Evolutionary conservation across 2,329 filamentous ascomycete species (phyloP).

Genomic region (Hypoxylon sp.): DNA sequence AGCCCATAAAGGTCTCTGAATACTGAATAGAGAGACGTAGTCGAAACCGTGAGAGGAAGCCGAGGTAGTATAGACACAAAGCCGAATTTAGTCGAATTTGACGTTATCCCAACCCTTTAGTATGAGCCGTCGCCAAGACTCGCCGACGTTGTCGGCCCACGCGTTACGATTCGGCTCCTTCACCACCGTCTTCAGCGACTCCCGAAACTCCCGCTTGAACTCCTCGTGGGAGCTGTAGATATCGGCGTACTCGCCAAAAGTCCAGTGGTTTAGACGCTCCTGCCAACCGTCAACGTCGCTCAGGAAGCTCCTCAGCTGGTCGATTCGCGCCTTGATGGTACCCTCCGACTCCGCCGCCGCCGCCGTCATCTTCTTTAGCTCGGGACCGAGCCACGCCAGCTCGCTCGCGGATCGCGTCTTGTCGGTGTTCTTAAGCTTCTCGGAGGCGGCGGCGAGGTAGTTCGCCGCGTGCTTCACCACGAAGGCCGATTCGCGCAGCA

Average conservation of each 20-base stretch:
- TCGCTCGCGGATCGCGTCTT: constrained; percentile 50
- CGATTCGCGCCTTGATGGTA: constrained; percentile 51
- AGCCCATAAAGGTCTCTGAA: background rate
- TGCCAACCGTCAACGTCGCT: constrained; percentile 52
- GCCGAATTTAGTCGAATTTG: constrained; percentile 51
- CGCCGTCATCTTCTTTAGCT: constrained; percentile 50
- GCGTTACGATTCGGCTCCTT: too few relatives aligned
- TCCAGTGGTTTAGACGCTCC: constrained; percentile 53
- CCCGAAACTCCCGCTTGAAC: constrained; percentile 29
- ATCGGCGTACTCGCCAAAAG: constrained; percentile 42
- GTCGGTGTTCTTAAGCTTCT: constrained; percentile 51
- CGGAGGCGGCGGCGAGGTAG: constrained; percentile 50
- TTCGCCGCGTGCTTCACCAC: constrained; percentile 49
- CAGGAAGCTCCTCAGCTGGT: constrained; percentile 48
- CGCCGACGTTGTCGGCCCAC: constrained; percentile 53
- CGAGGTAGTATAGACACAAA: background rate
- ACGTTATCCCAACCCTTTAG: constrained; percentile 54
- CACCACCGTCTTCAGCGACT: constrained; percentile 45
- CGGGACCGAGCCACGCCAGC: constrained; percentile 51
- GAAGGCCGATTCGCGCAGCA: constrained; percentile 54
- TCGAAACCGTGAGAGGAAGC: background rate
- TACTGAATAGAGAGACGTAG: background rate
- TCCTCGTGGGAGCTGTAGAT: constrained; percentile 16
- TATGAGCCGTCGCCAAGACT: constrained; percentile 56
- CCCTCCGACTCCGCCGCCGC: constrained; percentile 44